Percentiles rank a stretch among this genome's conserved stretches.
Evolutionary conservation across 345 rosid species (phyloP).

Genomic region (Viola odorata): DNA sequence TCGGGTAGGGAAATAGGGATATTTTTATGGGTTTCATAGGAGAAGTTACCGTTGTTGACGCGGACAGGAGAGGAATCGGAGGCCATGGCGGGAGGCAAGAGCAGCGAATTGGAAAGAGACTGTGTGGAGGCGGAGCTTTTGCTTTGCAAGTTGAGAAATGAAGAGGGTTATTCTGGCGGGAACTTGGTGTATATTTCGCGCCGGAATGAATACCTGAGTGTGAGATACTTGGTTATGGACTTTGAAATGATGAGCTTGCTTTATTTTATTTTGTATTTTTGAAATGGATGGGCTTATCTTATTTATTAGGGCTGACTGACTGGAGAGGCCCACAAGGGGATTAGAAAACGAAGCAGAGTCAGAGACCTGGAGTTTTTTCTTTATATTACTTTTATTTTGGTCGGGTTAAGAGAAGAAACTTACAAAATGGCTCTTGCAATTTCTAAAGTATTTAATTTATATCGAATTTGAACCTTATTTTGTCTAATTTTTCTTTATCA

Average conservation of each 20-base stretch:
- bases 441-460: too few relatives aligned
- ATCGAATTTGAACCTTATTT: too few relatives aligned
- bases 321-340: too few relatives aligned
- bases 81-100: slow-evolving; percentile 43
- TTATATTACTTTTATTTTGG: too few relatives aligned
- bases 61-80: slow-evolving; percentile 55
- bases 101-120: slow-evolving; percentile 17
- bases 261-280: not conserved
- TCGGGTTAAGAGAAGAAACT: too few relatives aligned
- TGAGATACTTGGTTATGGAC: not conserved
- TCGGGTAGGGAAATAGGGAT: too few relatives aligned
- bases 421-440: too few relatives aligned
- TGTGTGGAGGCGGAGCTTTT: slow-evolving; percentile 1
- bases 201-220: slow-evolving; percentile 29
- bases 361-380: too few relatives aligned
- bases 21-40: not conserved
- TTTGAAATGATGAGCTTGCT: not conserved
- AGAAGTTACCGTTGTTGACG: slow-evolving; percentile 35
- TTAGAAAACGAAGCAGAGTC: too few relatives aligned
- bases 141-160: slow-evolving; percentile 16
- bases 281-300: too few relatives aligned
- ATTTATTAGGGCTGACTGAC: too few relatives aligned
- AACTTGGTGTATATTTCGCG: slow-evolving; percentile 36
- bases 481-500: too few relatives aligned
- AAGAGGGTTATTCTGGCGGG: slow-evolving; percentile 34